A percentile compares a stretch with the other conserved stretches of the same genome.
These are phyloP conservation scores for Komagataea norvegica DNA, from an alignment of 1,139 yeast genomes.

Conservation along the genomic window DNA sequence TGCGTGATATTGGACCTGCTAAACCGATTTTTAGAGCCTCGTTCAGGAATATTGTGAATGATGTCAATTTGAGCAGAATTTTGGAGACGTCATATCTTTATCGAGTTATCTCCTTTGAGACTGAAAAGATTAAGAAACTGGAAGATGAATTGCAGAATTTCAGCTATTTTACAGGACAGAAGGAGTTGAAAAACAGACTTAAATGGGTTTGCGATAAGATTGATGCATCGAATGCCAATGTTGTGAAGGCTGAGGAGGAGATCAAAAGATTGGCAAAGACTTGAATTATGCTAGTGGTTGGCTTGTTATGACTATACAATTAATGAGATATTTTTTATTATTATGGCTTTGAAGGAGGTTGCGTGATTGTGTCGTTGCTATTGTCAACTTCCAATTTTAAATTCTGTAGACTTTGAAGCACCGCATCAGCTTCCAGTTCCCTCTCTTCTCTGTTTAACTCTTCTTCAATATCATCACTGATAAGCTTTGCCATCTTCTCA, in stretches of 20 bases:
- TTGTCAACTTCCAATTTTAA: conserved; percentile 6
- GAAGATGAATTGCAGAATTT: conserved; percentile 71
- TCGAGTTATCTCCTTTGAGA: conserved; percentile 53
- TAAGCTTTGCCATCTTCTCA: conserved; percentile 4
- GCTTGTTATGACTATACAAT: too few relatives aligned
- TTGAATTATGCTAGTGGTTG: background rate
- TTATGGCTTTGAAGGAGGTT: too few relatives aligned
- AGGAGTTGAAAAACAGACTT: conserved; percentile 55
- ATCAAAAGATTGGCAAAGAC: conserved; percentile 29
- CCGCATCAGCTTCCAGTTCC: background rate
- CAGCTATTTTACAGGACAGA: conserved; percentile 42
- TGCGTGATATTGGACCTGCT: conserved; percentile 65
- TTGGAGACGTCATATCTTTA: conserved; percentile 61
- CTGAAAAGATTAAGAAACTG: conserved; percentile 53
- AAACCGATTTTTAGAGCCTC: conserved; percentile 85
- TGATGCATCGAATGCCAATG: conserved; percentile 46
- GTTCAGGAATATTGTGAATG: conserved; percentile 58
- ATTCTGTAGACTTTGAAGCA: background rate
- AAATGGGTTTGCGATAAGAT: conserved; percentile 65
- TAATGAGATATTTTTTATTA: too few relatives aligned
- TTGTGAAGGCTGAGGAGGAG: conserved; percentile 40
- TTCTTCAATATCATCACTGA: conserved; percentile 6
- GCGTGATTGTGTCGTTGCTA: too few relatives aligned
- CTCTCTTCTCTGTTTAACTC: conserved; percentile 4
- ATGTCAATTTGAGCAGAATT: conserved; percentile 50